phyloP scores from a whole-genome alignment of 2,329 filamentous ascomycete genomes.

The Rugonectria rugulosa region DNA sequence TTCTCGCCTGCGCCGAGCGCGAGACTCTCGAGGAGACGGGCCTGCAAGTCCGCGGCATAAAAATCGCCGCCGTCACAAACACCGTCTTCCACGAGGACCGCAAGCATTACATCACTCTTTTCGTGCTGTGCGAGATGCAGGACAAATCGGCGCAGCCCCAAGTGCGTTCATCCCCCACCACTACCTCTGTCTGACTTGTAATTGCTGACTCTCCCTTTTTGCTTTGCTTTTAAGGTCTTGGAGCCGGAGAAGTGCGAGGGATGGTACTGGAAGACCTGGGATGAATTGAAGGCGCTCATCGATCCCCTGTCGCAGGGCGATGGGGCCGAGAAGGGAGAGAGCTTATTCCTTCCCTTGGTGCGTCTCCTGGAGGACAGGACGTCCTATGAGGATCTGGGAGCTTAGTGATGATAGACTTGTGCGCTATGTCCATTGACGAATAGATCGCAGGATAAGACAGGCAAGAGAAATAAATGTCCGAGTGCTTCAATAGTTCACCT shows the following conservation, averaged over 20 bases:
- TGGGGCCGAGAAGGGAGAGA: conserved; percentile 19
- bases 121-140: conserved; percentile 62
- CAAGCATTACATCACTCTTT: conserved; percentile 80
- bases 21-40: conserved; percentile 78
- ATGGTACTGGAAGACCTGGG: conserved; percentile 59
- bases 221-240: conserved; percentile 39
- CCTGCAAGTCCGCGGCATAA: conserved; percentile 59
- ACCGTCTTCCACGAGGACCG: conserved; percentile 65
- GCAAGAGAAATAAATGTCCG: too few relatives aligned
- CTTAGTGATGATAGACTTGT: background rate
- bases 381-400: conserved; percentile 31
- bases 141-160: conserved; percentile 58
- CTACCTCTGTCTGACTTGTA: too few relatives aligned
- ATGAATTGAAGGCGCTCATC: conserved; percentile 47
- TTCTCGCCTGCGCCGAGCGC: conserved; percentile 68
- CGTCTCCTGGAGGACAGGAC: conserved; percentile 39
- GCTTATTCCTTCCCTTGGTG: conserved; percentile 44
- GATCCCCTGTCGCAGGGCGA: conserved; percentile 20
- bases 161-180: conserved; percentile 54
- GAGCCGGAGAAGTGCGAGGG: conserved; percentile 60
- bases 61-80: conserved; percentile 70
- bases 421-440: background rate
- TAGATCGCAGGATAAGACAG: background rate
- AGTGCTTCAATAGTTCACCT: background rate
- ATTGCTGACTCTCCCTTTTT: too few relatives aligned